Evolutionary conservation across 208 protist species (phyloP).

Genomic region (Leishmania mexicana): DNA sequence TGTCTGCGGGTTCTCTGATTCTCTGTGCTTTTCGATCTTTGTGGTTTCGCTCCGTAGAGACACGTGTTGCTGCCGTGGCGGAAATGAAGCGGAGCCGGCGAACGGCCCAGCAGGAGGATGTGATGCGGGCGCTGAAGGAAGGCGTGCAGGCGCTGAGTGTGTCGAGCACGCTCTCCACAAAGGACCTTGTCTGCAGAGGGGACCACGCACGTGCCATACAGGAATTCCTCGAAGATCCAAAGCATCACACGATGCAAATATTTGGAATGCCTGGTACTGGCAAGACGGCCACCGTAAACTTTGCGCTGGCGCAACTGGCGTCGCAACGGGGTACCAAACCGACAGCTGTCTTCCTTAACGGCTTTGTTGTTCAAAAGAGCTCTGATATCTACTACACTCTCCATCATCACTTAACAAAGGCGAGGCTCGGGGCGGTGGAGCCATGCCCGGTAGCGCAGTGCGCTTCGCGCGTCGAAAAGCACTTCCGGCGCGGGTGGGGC

Average conservation of each 20-base stretch:
- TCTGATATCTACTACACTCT: constrained; percentile 89
- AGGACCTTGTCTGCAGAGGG: constrained; percentile 78
- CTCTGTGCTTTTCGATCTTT: not conserved
- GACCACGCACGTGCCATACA: constrained; percentile 64
- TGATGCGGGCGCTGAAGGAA: constrained; percentile 44
- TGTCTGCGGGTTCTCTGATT: not conserved
- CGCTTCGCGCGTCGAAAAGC: constrained; percentile 76
- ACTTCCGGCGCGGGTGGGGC: constrained; percentile 77
- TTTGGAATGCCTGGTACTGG: constrained; percentile 93
- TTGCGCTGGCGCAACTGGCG: constrained; percentile 63
- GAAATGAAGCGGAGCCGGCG: constrained; percentile 28
- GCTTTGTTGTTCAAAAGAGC: constrained; percentile 89
- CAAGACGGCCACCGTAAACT: constrained; percentile 86
- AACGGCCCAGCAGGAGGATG: constrained; percentile 13
- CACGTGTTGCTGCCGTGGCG: not conserved
- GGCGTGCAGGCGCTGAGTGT: constrained; percentile 78
- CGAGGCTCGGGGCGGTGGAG: constrained; percentile 53
- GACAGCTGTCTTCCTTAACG: constrained; percentile 89
- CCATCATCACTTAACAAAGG: constrained; percentile 70
- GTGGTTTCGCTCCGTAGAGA: not conserved
- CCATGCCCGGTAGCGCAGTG: constrained; percentile 66
- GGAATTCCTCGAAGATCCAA: constrained; percentile 66
- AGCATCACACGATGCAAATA: constrained; percentile 85
- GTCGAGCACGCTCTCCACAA: constrained; percentile 55
- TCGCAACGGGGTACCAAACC: constrained; percentile 36